Percentiles rank a stretch among this genome's conserved stretches.
Conservation (phyloP, 129 eudicot genomes). For the Logfia minima region DNA sequence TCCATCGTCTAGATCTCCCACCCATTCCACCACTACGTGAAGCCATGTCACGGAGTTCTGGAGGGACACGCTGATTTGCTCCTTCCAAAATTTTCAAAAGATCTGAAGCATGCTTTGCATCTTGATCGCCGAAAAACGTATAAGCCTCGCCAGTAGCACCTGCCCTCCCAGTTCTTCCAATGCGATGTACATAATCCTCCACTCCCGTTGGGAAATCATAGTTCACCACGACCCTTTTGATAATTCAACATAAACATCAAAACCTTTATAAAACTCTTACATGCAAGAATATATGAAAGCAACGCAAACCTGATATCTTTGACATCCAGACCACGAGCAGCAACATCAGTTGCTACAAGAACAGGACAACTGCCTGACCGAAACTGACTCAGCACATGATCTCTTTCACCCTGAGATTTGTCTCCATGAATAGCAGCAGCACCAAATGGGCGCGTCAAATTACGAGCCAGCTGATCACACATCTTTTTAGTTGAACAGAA, state of each 20-base stretch:
- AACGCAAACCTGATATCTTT: slow-evolving; percentile 83
- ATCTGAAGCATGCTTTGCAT: slow-evolving; percentile 82
- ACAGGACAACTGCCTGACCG: slow-evolving; percentile 84
- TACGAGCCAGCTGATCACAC: slow-evolving; percentile 92
- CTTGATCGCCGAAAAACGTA: slow-evolving; percentile 76
- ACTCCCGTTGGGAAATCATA: slow-evolving; percentile 93
- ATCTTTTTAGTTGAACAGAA: slow-evolving; percentile 95
- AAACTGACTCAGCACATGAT: slow-evolving; percentile 76
- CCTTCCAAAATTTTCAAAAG: slow-evolving; percentile 86
- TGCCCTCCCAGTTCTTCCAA: slow-evolving; percentile 98
- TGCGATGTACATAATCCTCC: slow-evolving; percentile 98
- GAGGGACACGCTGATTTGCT: slow-evolving; percentile 83
- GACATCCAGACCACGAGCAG: slow-evolving; percentile 95
- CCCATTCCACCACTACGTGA: slow-evolving; percentile 90
- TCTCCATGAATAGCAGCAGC: slow-evolving; percentile 99
- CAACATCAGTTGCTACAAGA: slow-evolving; percentile 98
- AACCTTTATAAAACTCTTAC: not conserved
- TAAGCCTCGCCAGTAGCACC: slow-evolving; percentile 96
- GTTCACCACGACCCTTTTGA: slow-evolving; percentile 81
- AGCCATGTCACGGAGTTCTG: slow-evolving; percentile 74
- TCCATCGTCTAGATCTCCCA: slow-evolving; percentile 64
- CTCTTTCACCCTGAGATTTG: slow-evolving; percentile 88
- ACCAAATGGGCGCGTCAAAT: slow-evolving; percentile 64
- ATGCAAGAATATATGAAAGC: not conserved
- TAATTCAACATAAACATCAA: not conserved